A percentile compares a stretch with the other conserved stretches of the same genome.
Conservation (phyloP, 495 filamentous ascomycete genomes). For the Glarea lozoyensis region DNA sequence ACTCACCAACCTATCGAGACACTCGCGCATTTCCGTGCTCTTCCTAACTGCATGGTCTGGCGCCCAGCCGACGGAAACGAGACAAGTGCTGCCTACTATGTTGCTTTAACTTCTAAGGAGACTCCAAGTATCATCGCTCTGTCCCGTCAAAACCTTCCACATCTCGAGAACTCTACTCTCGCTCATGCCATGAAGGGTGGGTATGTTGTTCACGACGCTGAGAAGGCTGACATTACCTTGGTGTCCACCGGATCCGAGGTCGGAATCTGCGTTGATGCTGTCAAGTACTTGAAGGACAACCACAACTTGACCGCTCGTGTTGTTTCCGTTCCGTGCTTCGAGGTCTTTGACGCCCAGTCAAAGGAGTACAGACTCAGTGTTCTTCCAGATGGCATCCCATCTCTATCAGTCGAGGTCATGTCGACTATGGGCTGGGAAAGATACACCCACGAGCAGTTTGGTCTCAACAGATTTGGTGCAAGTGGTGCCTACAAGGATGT, state of each 20-base stretch:
- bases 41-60: constrained; percentile 99
- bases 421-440: constrained; percentile 92
- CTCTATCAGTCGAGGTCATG: constrained; percentile 90
- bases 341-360: constrained; percentile 89
- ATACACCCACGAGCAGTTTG: constrained; percentile 98
- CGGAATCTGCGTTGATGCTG: constrained; percentile 84
- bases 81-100: constrained; percentile 95
- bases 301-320: constrained; percentile 84
- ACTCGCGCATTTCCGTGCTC: constrained; percentile 97
- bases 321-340: constrained; percentile 92
- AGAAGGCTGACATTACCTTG: constrained; percentile 80
- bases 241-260: constrained; percentile 96
- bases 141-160: constrained; percentile 96
- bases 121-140: constrained; percentile 90
- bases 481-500: constrained; percentile 96
- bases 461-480: constrained; percentile 96
- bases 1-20: constrained; percentile 99
- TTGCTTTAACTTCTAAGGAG: constrained; percentile 81
- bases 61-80: constrained; percentile 98
- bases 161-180: constrained; percentile 87
- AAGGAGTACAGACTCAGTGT: constrained; percentile 91
- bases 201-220: constrained; percentile 78
- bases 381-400: constrained; percentile 89
- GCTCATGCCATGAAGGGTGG: constrained; percentile 87
- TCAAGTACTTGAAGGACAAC: constrained; percentile 72